phyloP scores from a whole-genome alignment of 257 asterid genomes.

The Lavandula angustifolia region DNA sequence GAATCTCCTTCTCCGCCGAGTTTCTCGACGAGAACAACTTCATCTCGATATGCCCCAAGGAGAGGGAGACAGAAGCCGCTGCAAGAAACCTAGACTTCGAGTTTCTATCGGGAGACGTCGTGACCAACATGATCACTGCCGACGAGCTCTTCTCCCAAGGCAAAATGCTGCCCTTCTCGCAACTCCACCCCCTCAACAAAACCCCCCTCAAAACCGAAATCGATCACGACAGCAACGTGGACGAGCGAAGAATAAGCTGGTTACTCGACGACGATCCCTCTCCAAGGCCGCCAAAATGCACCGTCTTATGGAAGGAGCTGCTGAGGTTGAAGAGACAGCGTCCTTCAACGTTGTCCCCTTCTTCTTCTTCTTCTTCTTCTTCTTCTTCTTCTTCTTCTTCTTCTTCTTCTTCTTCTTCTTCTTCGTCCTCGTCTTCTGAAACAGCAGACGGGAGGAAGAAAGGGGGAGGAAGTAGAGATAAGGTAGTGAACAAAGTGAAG shows the following conservation, averaged over 20 bases:
- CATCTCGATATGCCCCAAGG: conserved; percentile 65
- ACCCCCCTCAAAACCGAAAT: conserved; percentile 35
- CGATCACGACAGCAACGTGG: conserved; percentile 30
- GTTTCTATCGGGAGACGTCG: conserved; percentile 57
- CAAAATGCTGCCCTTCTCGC: conserved; percentile 73
- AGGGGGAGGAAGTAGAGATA: conserved; percentile 38
- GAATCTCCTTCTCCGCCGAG: conserved; percentile 85
- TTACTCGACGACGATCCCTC: conserved; percentile 91
- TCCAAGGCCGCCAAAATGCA: conserved; percentile 87
- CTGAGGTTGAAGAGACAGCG: conserved; percentile 61
- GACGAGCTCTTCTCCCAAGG: conserved; percentile 79
- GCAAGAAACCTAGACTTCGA: conserved; percentile 53
- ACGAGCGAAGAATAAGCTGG: conserved; percentile 57
- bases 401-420: conserved; percentile 48
- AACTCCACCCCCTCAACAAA: conserved; percentile 55
- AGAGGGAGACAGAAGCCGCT: conserved; percentile 21
- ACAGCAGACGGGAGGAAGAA: conserved; percentile 41
- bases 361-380: conserved; percentile 41
- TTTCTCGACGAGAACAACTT: conserved; percentile 68
- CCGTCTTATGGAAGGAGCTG: conserved; percentile 83
- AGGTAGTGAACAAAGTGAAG: conserved; percentile 52
- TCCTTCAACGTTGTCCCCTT: conserved; percentile 54
- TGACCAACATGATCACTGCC: conserved; percentile 55
- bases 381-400: no score
- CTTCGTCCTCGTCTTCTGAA: conserved; percentile 50